Percentiles rank a stretch among this genome's conserved stretches.
Conservation (phyloP, 495 filamentous ascomycete species). For the Aspergillus taichungensis region DNA sequence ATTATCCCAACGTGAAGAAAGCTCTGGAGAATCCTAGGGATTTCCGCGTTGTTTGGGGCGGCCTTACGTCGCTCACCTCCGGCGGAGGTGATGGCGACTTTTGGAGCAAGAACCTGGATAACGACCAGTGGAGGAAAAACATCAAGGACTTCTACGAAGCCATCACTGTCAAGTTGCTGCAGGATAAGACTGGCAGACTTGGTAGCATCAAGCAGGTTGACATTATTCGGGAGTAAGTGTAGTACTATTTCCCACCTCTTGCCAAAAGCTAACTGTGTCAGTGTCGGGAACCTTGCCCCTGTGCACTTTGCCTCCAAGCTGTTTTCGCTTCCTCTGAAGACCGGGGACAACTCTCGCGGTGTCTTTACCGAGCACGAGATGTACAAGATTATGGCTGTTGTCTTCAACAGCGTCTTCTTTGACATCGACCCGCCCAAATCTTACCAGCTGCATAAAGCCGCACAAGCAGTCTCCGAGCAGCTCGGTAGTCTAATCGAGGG, state of each 20-base stretch:
- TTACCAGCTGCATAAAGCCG: constrained; percentile 50
- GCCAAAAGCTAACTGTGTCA: constrained; percentile 7
- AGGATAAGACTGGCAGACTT: constrained; percentile 52
- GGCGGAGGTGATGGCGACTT: constrained; percentile 46
- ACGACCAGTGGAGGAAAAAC: constrained; percentile 40
- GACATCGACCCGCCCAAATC: constrained; percentile 46
- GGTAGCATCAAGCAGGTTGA: constrained; percentile 60
- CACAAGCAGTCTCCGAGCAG: constrained; percentile 51
- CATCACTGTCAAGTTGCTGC: constrained; percentile 55
- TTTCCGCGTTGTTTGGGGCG: constrained; percentile 59
- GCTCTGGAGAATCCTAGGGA: constrained; percentile 52
- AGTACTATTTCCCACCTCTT: neutral
- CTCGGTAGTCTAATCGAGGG: constrained; percentile 53
- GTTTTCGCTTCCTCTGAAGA: constrained; percentile 68
- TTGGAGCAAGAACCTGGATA: constrained; percentile 40
- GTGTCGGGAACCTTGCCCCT: constrained; percentile 62
- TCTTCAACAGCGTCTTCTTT: constrained; percentile 52
- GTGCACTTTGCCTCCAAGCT: constrained; percentile 64
- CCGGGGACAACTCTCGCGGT: constrained; percentile 55
- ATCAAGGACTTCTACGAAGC: constrained; percentile 51
- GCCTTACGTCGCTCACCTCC: constrained; percentile 44
- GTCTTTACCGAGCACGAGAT: constrained; percentile 74
- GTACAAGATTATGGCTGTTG: constrained; percentile 61
- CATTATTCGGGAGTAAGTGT: constrained; percentile 55
- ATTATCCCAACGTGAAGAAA: constrained; percentile 52